Conservation (phyloP, 345 rosid species). For the Acer saccharum region DNA sequence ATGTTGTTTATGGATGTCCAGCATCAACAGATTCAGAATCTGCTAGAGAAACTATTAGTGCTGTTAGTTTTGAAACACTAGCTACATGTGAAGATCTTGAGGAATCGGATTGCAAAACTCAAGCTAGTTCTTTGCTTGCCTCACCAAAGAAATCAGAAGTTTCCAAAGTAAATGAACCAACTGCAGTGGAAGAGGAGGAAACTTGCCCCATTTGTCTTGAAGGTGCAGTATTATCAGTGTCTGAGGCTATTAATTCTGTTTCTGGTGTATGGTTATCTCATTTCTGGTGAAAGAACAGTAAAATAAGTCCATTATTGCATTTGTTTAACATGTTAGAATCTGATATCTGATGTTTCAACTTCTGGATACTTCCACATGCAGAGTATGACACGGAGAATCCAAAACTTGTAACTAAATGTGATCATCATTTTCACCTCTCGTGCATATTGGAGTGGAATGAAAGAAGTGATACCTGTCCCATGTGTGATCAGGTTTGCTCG, state of each 20-base stretch:
- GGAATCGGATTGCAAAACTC: slow-evolving; percentile 51
- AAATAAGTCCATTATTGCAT: background rate
- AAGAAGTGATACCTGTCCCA: slow-evolving; percentile 86
- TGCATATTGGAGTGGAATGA: slow-evolving; percentile 96
- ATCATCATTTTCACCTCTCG: slow-evolving; percentile 84
- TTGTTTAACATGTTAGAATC: slow-evolving; percentile 1
- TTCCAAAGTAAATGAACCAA: slow-evolving; percentile 37
- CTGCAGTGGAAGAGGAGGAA: slow-evolving; percentile 67
- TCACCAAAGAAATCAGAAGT: slow-evolving; percentile 55
- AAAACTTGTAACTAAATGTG: slow-evolving; percentile 69
- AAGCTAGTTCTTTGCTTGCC: slow-evolving; percentile 41
- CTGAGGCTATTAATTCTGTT: slow-evolving; percentile 10
- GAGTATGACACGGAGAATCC: slow-evolving; percentile 87
- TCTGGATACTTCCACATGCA: slow-evolving; percentile 37
- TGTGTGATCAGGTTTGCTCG: slow-evolving; percentile 78
- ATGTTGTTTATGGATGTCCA: slow-evolving; percentile 52
- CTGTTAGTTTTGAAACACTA: slow-evolving; percentile 42
- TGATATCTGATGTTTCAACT: slow-evolving; percentile 16
- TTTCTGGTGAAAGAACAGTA: slow-evolving; percentile 6
- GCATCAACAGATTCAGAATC: slow-evolving; percentile 40
- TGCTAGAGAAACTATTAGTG: slow-evolving; percentile 37
- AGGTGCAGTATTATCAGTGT: slow-evolving; percentile 41
- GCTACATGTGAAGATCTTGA: slow-evolving; percentile 45
- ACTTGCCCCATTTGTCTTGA: slow-evolving; percentile 87
- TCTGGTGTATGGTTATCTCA: background rate